A percentile compares a stretch with the other conserved stretches of the same genome.
These are phyloP conservation scores for Gossypium sturtianum DNA, from an alignment of 345 rosid species.

Conservation along the genomic window DNA sequence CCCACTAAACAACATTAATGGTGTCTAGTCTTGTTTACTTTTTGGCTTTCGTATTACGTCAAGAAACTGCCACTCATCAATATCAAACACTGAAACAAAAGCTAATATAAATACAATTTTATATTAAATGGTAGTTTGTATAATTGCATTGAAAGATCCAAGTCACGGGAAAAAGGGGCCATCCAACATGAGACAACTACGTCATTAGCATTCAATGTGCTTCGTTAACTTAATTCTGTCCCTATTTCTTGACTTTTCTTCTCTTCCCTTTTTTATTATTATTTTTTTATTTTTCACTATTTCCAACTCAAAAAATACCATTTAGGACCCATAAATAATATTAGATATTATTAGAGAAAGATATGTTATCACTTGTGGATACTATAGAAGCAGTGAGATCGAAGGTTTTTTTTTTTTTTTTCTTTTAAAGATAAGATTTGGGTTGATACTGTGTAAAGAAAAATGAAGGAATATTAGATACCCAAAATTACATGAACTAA, in stretches of 20 bases:
- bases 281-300: background rate
- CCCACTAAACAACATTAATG: conserved; percentile 1
- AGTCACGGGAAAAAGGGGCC: conserved; percentile 21
- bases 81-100: background rate
- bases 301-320: background rate
- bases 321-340: background rate
- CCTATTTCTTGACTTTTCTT: background rate
- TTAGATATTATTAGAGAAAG: too few species aligned
- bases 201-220: conserved; percentile 17
- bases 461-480: background rate
- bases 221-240: background rate
- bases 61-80: conserved; percentile 10
- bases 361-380: too few species aligned
- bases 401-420: too few species aligned
- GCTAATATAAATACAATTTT: background rate
- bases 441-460: too few species aligned
- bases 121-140: background rate
- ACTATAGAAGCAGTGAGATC: too few species aligned
- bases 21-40: conserved; percentile 8
- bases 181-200: conserved; percentile 14
- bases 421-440: too few species aligned
- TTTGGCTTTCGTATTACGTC: conserved; percentile 21
- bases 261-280: too few species aligned
- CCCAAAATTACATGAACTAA: background rate
- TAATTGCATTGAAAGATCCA: conserved; percentile 31